Percentiles rank a stretch among this genome's conserved stretches.
phyloP scores from a whole-genome alignment of 2,329 filamentous ascomycete species.

The Albifimbria verrucaria region DNA sequence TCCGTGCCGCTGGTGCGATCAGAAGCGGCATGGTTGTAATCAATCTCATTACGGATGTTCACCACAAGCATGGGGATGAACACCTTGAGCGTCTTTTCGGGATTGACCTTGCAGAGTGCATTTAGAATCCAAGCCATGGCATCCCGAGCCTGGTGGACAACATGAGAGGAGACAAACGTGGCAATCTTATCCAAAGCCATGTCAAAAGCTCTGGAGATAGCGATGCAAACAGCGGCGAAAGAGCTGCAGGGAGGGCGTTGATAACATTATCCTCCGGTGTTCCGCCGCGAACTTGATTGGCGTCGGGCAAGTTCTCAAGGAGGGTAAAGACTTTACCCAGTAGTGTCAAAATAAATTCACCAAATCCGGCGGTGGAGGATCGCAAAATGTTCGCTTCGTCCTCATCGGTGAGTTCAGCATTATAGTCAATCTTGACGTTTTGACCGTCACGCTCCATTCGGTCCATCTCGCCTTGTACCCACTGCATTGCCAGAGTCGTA shows the following conservation, averaged over 20 bases:
- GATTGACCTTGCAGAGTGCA: conserved; percentile 90
- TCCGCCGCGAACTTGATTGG: conserved; percentile 79
- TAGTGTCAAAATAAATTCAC: conserved; percentile 87
- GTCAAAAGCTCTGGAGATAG: conserved; percentile 93
- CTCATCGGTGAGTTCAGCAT: conserved; percentile 74
- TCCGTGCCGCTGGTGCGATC: conserved; percentile 91
- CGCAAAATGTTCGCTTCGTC: conserved; percentile 85
- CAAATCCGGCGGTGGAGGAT: conserved; percentile 90
- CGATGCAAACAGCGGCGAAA: conserved; percentile 85
- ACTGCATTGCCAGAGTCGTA: conserved; percentile 78
- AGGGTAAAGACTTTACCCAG: conserved; percentile 94
- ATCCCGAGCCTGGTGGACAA: conserved; percentile 94
- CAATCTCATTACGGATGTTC: conserved; percentile 94
- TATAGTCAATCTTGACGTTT: conserved; percentile 81
- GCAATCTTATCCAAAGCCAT: conserved; percentile 88
- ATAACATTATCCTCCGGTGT: conserved; percentile 97
- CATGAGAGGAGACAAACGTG: conserved; percentile 86
- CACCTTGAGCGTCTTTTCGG: conserved; percentile 86
- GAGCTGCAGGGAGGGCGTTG: conserved; percentile 87
- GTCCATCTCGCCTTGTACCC: conserved; percentile 93
- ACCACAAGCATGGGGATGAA: conserved; percentile 87
- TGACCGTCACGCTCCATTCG: conserved; percentile 87
- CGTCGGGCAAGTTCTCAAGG: conserved; percentile 90
- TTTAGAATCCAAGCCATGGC: conserved; percentile 99
- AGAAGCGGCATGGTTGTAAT: conserved; percentile 92